phyloP scores from a whole-genome alignment of 2,329 filamentous ascomycete genomes.

The Cladosporium sp. region DNA sequence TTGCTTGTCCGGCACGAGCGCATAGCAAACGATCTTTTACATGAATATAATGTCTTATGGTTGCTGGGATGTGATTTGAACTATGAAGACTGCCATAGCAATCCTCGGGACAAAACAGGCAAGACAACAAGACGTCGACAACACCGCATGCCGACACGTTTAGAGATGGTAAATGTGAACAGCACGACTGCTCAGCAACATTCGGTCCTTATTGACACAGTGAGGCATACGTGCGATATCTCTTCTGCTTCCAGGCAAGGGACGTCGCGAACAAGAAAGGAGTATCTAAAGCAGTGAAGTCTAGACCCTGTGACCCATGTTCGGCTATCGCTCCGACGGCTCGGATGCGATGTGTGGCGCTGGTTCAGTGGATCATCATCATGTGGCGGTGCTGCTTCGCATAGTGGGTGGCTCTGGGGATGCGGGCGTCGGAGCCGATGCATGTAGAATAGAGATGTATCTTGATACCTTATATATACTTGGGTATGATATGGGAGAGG shows the following conservation, averaged over 20 bases:
- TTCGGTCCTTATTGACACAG: too few species aligned
- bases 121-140: too few species aligned
- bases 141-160: neutral
- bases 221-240: too few species aligned
- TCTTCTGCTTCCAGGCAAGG: neutral
- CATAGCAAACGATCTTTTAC: too few species aligned
- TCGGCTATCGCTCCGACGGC: constrained; percentile 14
- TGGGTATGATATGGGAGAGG: neutral
- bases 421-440: neutral
- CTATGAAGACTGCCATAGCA: too few species aligned
- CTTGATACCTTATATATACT: neutral
- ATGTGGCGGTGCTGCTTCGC: constrained; percentile 1
- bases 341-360: neutral
- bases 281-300: constrained; percentile 2
- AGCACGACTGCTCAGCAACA: neutral
- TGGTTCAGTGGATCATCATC: constrained; percentile 1
- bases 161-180: too few species aligned
- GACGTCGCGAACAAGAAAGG: neutral
- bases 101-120: too few species aligned
- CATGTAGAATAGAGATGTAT: neutral
- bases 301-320: constrained; percentile 7
- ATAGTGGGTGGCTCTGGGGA: neutral
- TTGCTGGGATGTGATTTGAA: too few species aligned
- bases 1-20: too few species aligned
- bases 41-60: too few species aligned